Evolutionary conservation across 2,329 filamentous ascomycete genomes (phyloP), one percentile per base, ranked within the genome.

Genomic region (Penicillium palitans): DNA sequence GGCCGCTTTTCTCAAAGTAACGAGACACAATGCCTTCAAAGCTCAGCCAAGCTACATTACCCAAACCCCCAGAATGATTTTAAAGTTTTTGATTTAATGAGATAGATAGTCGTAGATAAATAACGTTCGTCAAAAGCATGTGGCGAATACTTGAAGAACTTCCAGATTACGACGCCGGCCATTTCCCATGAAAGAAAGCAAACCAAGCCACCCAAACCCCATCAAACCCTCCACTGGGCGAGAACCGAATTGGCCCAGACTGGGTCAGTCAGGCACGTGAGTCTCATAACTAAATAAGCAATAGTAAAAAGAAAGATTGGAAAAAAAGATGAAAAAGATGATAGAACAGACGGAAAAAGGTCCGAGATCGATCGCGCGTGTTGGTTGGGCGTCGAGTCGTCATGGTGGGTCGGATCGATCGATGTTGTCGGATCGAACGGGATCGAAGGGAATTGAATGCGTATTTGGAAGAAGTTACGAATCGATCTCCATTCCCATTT

Each of bases 401-500:
- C 53, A 56, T 25, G 40, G 45, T 31, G 39, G 39, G 21, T 61
- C 51, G 56, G 17, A 45, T 51, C 47, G 53, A 44, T 54, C 39
- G 35, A 33, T 13, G 12, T 33, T 27, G 24, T 58, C 44, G 29
- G 12, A 37, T 49, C 24, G 27, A 13, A 52, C 19, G 46, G 21
- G n/a, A 19, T 21, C 6, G 31, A 50, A 39, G 25, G 48, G 19
- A 27, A 31, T 41, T 19, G 33, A 17, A 46, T 37, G 29, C 10
- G 12, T 24, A 55, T 31, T 58, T 41, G 25, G 25, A 40, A 29
- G 25, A 17, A 39, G 60, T 68, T 67, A 76, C 33, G 68, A 66
- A 58, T 78, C 76, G 58, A 78, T 75, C 48, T 78, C 76, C 74
- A 78, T 78, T 49, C 73, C 73, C 69, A 71, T 72, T 63, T 61